Percentiles rank a stretch among this genome's conserved stretches.
phyloP scores from a whole-genome alignment of 768 basidiomycete genomes.

The Arthromyces matolae region DNA sequence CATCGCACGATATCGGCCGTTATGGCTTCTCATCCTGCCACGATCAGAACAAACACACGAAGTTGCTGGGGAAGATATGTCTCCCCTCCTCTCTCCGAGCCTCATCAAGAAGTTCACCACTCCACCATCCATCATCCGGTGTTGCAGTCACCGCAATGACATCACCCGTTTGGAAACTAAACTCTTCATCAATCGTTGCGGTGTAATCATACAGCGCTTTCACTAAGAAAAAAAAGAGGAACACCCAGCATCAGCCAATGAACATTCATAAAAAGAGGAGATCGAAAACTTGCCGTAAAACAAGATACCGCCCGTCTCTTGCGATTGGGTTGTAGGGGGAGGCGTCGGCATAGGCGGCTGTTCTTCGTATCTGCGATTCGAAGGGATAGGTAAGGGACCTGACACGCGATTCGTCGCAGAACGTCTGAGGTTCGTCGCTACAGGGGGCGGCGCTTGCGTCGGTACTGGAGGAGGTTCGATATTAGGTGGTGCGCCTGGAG shows the following conservation, averaged over 20 bases:
- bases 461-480: constrained; percentile 14
- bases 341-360: constrained; percentile 17
- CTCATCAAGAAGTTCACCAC: constrained; percentile 79
- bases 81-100: constrained; percentile 63
- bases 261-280: not conserved
- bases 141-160: constrained; percentile 94
- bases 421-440: not conserved
- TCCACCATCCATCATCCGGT: constrained; percentile 99
- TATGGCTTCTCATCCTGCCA: too few species aligned
- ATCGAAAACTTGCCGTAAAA: constrained; percentile 70
- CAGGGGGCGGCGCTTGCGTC: not conserved
- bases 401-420: constrained; percentile 6
- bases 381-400: constrained; percentile 16
- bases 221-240: constrained; percentile 43
- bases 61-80: constrained; percentile 86
- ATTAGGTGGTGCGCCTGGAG: constrained; percentile 37
- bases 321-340: constrained; percentile 26
- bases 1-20: too few species aligned
- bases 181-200: constrained; percentile 86
- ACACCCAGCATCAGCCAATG: not conserved
- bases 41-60: constrained; percentile 68
- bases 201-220: constrained; percentile 87
- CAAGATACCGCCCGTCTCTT: constrained; percentile 42
- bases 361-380: constrained; percentile 5
- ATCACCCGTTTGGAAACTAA: constrained; percentile 94